phyloP scores from a whole-genome alignment of 2,329 filamentous ascomycete genomes.

The Sarocladium brachiariae region DNA sequence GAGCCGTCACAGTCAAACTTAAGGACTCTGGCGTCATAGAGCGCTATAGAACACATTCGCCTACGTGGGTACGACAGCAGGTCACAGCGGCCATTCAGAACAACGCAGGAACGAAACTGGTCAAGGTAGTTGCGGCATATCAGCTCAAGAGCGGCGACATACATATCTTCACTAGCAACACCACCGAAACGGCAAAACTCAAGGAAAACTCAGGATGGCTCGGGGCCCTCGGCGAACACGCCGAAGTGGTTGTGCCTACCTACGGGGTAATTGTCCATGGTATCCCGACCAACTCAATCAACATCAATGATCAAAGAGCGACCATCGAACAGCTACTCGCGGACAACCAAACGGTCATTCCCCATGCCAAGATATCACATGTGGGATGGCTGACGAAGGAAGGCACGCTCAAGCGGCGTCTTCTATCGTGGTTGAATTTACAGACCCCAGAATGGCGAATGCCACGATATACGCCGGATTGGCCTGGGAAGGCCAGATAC shows the following conservation, averaged over 20 bases:
- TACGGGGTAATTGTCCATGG: slow-evolving; percentile 21
- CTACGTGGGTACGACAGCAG: no score
- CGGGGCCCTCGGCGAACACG: no score
- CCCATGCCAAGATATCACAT: slow-evolving; percentile 18
- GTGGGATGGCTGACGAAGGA: no score
- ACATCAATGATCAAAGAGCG: slow-evolving; percentile 17
- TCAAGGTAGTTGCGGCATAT: not conserved
- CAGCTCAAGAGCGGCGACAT: not conserved
- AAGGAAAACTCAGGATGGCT: no score
- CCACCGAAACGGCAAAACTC: not conserved
- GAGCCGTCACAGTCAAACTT: not conserved
- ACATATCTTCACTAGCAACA: not conserved
- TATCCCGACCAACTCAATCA: slow-evolving; percentile 20
- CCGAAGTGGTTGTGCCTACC: no score
- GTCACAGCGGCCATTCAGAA: not conserved
- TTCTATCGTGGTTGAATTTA: no score
- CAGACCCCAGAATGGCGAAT: no score
- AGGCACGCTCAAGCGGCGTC: no score
- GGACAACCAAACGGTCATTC: slow-evolving; percentile 21
- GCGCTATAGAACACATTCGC: no score
- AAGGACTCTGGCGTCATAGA: no score
- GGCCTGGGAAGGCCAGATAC: no score
- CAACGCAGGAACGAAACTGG: not conserved
- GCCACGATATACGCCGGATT: no score
- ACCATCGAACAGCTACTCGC: slow-evolving; percentile 19